Percentiles rank a stretch among this genome's conserved stretches.
Conservation (phyloP, 768 basidiomycete genomes). For the Filobasidium floriforme region DNA sequence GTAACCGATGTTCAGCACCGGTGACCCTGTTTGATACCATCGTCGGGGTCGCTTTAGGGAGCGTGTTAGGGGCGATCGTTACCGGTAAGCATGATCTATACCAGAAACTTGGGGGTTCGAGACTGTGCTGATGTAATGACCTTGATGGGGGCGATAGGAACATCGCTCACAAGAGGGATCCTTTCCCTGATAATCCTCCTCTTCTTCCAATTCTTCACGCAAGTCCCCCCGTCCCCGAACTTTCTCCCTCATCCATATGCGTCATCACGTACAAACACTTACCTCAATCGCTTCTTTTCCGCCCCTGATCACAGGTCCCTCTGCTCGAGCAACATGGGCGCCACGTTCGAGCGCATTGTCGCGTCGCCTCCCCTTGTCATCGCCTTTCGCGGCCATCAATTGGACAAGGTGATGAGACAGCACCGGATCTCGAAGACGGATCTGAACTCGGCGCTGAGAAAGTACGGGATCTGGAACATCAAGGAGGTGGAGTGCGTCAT, state of each 20-base stretch:
- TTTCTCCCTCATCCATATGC: too few species aligned
- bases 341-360: slow-evolving; percentile 1
- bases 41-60: slow-evolving; percentile 25
- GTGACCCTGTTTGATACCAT: slow-evolving; percentile 27
- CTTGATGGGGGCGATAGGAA: slow-evolving; percentile 10
- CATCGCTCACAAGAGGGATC: slow-evolving; percentile 20
- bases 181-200: slow-evolving; percentile 17
- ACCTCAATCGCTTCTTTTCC: neutral
- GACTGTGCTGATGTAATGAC: neutral
- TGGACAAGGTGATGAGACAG: slow-evolving; percentile 23
- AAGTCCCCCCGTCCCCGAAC: slow-evolving; percentile 1
- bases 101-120: too few species aligned
- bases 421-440: slow-evolving; percentile 23
- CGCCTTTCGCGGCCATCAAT: slow-evolving; percentile 22
- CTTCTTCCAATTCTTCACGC: slow-evolving; percentile 24
- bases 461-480: slow-evolving; percentile 21
- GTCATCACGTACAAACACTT: neutral
- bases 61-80: neutral
- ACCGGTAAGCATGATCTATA: too few species aligned
- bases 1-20: slow-evolving; percentile 24
- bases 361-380: slow-evolving; percentile 24
- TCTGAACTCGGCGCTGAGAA: slow-evolving; percentile 22
- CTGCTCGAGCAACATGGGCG: neutral
- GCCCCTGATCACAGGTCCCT: neutral
- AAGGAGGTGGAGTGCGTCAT: slow-evolving; percentile 22